Evolutionary conservation across 106 monocot species (phyloP), one percentile per base, ranked within the genome.

Genomic region (Iris macrosiphon): DNA sequence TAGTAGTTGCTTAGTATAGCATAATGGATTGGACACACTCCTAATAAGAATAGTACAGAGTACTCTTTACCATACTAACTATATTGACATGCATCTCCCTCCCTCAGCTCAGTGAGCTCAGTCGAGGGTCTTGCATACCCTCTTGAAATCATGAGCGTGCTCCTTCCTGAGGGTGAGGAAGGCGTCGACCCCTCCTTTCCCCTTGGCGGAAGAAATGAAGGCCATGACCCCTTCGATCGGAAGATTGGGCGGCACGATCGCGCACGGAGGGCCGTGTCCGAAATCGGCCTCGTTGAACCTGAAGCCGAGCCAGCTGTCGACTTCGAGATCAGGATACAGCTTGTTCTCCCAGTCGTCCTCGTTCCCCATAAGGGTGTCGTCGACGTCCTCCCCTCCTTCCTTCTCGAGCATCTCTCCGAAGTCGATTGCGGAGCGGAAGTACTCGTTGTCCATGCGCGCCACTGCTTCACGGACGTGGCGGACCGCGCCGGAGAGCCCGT

Each of bases 401-500:
- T 10, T 50, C 11, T 28, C 54, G 18, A 52, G 48, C 7, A 68
- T 51, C 64, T 39, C 61, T 11, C 79, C 61, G 29, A 83, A 87
- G 52, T 87, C 92, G 15, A 87, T 59, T 51, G 83, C 79, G 21
- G 92, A 92, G 34, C 61, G 54, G 68, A 87, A 87, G 38, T 83
- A 87, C 0, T 19, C 43, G 9, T 72, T 66, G 57, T 59, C 61
- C 23, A 70, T 18, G 13, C 37, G 7, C 14, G 44, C 4, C 30
- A 77, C 82, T 2, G 68, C 72, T 0, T 76, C 69, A 1, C 52
- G 64, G 25, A 82, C n/a, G n/a, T n/a, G n/a, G n/a, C n/a, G n/a
- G n/a, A n/a, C n/a, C n/a, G n/a, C n/a, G n/a, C n/a, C n/a, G n/a
- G n/a, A n/a, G n/a, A n/a, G n/a, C n/a, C n/a, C n/a, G n/a, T n/a